Evolutionary conservation across 2,329 filamentous ascomycete genomes (phyloP).

Genomic region (Tolypocladium cylindrosporum): DNA sequence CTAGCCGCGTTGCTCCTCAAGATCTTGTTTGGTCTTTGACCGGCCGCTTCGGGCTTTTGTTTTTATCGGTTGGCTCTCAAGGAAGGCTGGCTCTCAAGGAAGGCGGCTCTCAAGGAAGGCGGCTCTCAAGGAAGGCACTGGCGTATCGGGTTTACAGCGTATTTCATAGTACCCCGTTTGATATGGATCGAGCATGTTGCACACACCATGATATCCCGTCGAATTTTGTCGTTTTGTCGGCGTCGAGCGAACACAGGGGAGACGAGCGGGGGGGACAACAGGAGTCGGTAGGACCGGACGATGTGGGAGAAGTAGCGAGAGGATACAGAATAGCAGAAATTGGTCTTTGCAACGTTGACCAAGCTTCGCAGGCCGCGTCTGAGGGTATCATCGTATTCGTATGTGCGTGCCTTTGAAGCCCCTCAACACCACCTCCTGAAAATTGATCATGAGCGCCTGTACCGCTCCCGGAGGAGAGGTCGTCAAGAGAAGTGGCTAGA

Average conservation of each 20-base stretch:
- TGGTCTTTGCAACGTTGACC: background rate
- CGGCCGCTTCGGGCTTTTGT: background rate
- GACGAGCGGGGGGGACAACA: background rate
- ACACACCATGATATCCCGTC: background rate
- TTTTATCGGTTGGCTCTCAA: background rate
- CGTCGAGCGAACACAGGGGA: background rate
- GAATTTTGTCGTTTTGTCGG: background rate
- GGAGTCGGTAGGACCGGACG: background rate
- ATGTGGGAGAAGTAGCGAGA: no score
- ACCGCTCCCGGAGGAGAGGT: no score
- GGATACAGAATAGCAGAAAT: background rate
- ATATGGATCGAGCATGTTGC: background rate
- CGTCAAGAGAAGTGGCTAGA: no score
- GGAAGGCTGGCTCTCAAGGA: no score
- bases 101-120: background rate
- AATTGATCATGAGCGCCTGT: background rate
- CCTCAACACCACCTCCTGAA: background rate
- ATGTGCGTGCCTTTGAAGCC: background rate
- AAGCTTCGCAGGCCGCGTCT: background rate
- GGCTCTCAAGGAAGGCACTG: background rate
- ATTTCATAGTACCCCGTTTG: background rate
- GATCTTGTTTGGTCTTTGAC: conserved; percentile 26
- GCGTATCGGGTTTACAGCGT: background rate
- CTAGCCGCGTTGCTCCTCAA: conserved; percentile 61
- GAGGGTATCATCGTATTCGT: background rate